Evolutionary conservation across 306 rosid genomes (phyloP).

Genomic region (Sesbania bispinosa): DNA sequence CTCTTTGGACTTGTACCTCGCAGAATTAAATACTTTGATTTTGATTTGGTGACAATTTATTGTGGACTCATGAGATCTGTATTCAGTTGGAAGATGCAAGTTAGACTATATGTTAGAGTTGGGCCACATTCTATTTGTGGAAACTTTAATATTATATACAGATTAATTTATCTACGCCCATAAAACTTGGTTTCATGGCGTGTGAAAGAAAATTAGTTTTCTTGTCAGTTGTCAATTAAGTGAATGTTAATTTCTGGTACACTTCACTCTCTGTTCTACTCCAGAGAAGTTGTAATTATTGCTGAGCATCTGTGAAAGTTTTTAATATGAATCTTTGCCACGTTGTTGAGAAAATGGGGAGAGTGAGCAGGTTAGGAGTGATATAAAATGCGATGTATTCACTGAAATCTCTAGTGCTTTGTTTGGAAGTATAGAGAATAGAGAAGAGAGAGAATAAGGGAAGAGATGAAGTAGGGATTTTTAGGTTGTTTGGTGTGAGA

Average conservation of each 20-base stretch:
- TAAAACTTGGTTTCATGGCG: not conserved
- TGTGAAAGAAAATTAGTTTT: not conserved
- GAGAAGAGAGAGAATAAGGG: too few species aligned
- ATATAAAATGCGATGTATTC: not conserved
- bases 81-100: conserved; percentile 16
- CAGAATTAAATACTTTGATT: not conserved
- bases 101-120: not conserved
- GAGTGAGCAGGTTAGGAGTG: not conserved
- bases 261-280: not conserved
- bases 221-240: not conserved
- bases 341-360: not conserved
- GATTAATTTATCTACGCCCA: not conserved
- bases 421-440: too few species aligned
- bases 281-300: not conserved
- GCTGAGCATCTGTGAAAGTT: not conserved
- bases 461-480: too few species aligned
- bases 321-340: not conserved
- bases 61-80: not conserved
- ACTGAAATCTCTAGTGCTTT: not conserved
- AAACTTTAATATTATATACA: not conserved
- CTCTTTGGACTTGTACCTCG: not conserved
- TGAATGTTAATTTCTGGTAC: not conserved
- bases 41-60: not conserved
- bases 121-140: not conserved
- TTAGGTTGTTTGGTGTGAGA: too few species aligned